Base-by-base conservation (phyloP, 1,284 basidiomycete species). In the Leccinum fallax region DNA sequence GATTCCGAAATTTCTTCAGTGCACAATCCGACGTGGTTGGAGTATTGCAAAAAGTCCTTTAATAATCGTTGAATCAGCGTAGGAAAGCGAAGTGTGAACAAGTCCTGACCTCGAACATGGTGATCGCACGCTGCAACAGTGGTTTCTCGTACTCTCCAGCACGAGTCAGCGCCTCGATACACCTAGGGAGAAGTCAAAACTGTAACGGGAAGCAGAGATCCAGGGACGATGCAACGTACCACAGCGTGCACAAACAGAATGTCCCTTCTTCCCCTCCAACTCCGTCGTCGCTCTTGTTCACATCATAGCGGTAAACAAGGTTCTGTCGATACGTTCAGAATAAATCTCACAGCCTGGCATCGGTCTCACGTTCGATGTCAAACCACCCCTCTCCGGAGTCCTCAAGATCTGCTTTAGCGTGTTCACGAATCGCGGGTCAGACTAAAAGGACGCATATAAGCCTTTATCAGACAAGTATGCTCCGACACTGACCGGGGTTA, bases 191-290 rank as follows among this genome's bases (percentile, higher is more conserved):
- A 7, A 69, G 72, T 61, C 69, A 74, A 46, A 5, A 40, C n/a
- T 26, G 55, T 19, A 30, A 32, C 28, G 5, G 1, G 4, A 10
- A 4, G 13, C 26, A 16, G 40, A 15, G 16, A 32, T 21, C 7
- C 11, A 3, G 15, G 10, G 19, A 53, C 21, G 9, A 28, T 11
- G 28, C 13, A 48, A 61, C 57, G 2, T 46, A 69, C 91, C 91
- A 93, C 5, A 93, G 76, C 0, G 92, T 93, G 70, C 90, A 92
- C 21, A 92, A 76, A 66, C 89, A 90, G 74, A 92, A 92, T 0
- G 89, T 92, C 8, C 94, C 95, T 76, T 95, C 95, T 66, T 95
- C 93, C 1, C 95, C 95, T 5, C 95, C 95, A 19, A 97, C 93
- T 7, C 95, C 95, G 71, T 97, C 95, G 62, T 93, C 88, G 0